Base-by-base conservation (phyloP, 2,329 filamentous ascomycete species). In the Ophiostoma piceae region DNA sequence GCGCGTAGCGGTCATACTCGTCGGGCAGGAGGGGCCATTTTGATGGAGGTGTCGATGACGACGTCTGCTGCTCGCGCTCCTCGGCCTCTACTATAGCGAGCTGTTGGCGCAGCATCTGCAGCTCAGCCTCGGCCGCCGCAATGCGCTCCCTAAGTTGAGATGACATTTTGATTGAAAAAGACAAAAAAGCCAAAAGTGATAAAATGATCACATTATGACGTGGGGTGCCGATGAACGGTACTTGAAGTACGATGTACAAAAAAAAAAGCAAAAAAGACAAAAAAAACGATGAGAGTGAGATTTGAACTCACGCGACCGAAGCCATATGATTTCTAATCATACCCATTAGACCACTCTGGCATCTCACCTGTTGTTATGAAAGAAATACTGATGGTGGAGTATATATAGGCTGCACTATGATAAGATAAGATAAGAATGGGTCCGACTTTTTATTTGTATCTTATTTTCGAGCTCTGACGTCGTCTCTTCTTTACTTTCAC, bases 1-100 rank as follows among this genome's bases (percentile, higher is more conserved):
- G 85, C 8, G 92, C 93, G 80, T 98, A 98, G 72, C 94, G 86
- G 73, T 87, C 87, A 78, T 97, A 97, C 75, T 97, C 93, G 5
- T 90, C 86, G 19, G 83, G 80, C 3, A 80, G 79, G 2, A 97
- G 82, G 0, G 91, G 92, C 90, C 92, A 94, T 73, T 81, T 85
- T 80, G 16, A 41, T 19, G 3, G 19, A 19, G 8, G 9, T 32
- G 8, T 66, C 9, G 9, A 9, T 51, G 39, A 39, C 11, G 39
- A 41, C 12, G 19, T 51, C 51, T 4, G 26, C 60, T 57, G 51
- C 16, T 57, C 51, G 0, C 29, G 35, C n/a, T 74, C 67, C 32
- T 75, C 71, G 1, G 76, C 73, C 72, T 84, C 82, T 1, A 79
- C 78, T 3, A 77, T 74, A 2, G 78, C 79, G 4, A 88, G 81